A percentile compares a stretch with the other conserved stretches of the same genome.
Evolutionary conservation across 371 early-diverging fungal genomes (phyloP).

Genomic region (Syncephalastrum racemosum): DNA sequence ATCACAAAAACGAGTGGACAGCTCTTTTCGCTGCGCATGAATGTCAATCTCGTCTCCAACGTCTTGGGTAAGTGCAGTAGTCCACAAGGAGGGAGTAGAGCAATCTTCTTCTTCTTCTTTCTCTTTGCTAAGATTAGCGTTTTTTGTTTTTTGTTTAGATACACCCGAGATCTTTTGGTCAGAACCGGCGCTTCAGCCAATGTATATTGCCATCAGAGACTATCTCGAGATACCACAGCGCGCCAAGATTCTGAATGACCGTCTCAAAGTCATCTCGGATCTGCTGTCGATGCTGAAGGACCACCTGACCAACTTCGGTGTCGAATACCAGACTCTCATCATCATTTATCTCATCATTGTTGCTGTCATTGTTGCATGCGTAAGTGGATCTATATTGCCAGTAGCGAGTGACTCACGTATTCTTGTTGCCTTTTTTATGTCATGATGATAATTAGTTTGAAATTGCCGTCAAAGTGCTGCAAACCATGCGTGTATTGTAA

Average conservation of each 20-base stretch:
- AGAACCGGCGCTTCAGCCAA: constrained; percentile 52
- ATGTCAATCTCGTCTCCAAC: constrained; percentile 58
- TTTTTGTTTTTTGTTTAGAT: constrained; percentile 32
- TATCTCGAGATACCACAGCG: constrained; percentile 83
- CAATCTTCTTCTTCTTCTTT: no score
- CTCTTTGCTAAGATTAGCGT: not conserved
- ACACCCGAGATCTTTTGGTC: constrained; percentile 61
- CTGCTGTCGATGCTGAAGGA: constrained; percentile 82
- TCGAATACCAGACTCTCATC: constrained; percentile 66
- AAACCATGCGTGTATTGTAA: constrained; percentile 36
- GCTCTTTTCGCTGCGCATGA: constrained; percentile 52
- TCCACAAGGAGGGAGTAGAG: not conserved
- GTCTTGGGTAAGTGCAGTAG: constrained; percentile 37
- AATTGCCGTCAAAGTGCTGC: constrained; percentile 50
- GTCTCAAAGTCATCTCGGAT: constrained; percentile 79
- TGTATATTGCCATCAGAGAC: constrained; percentile 54
- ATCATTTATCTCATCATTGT: constrained; percentile 64
- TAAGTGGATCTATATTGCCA: constrained; percentile 31
- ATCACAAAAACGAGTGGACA: constrained; percentile 87
- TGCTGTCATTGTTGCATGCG: constrained; percentile 62
- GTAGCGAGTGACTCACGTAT: no score
- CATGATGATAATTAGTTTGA: constrained; percentile 36
- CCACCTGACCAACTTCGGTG: constrained; percentile 64
- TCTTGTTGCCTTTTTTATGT: not conserved
- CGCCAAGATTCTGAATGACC: constrained; percentile 81